A percentile compares a stretch with the other conserved stretches of the same genome.
Conservation (phyloP, 1,284 basidiomycete species). For the Ceratobasidium sp. region DNA sequence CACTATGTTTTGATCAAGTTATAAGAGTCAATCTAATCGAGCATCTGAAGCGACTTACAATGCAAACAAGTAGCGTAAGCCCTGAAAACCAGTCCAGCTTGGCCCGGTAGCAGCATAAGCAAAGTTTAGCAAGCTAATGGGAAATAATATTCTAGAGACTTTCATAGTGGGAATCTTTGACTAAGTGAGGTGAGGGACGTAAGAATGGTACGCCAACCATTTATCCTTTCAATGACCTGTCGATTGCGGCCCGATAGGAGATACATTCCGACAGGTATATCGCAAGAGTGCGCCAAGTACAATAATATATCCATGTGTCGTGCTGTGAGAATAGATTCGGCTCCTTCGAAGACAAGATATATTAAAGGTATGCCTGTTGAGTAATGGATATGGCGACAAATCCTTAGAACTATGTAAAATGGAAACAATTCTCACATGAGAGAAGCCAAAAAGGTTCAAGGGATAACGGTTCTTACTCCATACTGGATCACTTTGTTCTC, state of each 20-base stretch:
- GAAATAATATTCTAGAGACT: neutral
- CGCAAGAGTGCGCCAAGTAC: too few relatives aligned
- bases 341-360: neutral
- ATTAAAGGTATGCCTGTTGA: neutral
- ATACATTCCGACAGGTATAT: too few relatives aligned
- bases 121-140: neutral
- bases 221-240: too few relatives aligned
- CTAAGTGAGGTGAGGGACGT: too few relatives aligned
- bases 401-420: too few relatives aligned
- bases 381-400: too few relatives aligned
- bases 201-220: neutral
- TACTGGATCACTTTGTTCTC: too few relatives aligned
- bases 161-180: conserved; percentile 7
- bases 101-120: conserved; percentile 12
- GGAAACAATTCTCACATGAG: too few relatives aligned
- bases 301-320: conserved; percentile 10
- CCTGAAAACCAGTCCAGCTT: conserved; percentile 18
- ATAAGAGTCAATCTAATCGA: neutral
- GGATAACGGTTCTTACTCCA: too few relatives aligned
- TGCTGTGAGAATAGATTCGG: conserved; percentile 18
- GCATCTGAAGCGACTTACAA: conserved; percentile 7
- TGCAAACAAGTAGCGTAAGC: conserved; percentile 21
- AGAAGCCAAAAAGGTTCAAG: too few relatives aligned
- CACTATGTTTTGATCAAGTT: neutral
- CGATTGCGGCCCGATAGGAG: too few relatives aligned